Evolutionary conservation across 192 early-diverging fungal species (phyloP), one percentile per base, ranked within the genome.

Genomic region (Dissophora ornata): DNA sequence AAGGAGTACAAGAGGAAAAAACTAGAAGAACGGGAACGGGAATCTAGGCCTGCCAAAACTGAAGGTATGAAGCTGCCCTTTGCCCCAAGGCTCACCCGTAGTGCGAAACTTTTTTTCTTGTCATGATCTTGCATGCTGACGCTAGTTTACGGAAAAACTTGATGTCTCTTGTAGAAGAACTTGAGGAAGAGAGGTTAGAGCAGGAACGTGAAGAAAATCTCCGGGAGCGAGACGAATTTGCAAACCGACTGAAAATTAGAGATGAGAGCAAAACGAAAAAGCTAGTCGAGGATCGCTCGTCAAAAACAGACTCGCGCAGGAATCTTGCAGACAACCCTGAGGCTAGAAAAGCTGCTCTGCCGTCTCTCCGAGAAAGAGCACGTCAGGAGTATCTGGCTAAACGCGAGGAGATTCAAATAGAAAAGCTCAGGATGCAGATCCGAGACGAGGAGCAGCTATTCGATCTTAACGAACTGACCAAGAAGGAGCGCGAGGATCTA

Each of bases 171-270:
- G 51, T 67, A 75, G 71, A 75, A 57, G 84, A 83, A 30, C 80
- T 82, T 42, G 88, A 87, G 48, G 70, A 83, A 45, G 80, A 86
- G 56, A 65, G 79, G 52, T 74, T 66, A 34, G 78, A 83, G 18
- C 73, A 45, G 22, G 90, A 90, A 29, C 88, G 87, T 36, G 71
- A 83, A 45, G 67, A 86, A 46, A 96, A 99, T 83, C 62, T 93
- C 13, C 81, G 81, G 51, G 97, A 99, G 79, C 89, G 95, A 45
- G 96, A 99, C 62, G 97, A 94, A 69, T 94, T 96, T 81, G 93
- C 91, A 5, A 84, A 91, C 47, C 79, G 96, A 30, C 71, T 98
- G 36, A 88, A 87, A 62, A 86, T 92, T 57, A 91, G 88, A 67
- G 97, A 99, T 68, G 88, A 90, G 49, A 90, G 92, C 41, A 89